Percentiles rank a stretch among this genome's conserved stretches.
Evolutionary conservation across 495 filamentous ascomycete genomes (phyloP).

Genomic region (Daldinia grandis): DNA sequence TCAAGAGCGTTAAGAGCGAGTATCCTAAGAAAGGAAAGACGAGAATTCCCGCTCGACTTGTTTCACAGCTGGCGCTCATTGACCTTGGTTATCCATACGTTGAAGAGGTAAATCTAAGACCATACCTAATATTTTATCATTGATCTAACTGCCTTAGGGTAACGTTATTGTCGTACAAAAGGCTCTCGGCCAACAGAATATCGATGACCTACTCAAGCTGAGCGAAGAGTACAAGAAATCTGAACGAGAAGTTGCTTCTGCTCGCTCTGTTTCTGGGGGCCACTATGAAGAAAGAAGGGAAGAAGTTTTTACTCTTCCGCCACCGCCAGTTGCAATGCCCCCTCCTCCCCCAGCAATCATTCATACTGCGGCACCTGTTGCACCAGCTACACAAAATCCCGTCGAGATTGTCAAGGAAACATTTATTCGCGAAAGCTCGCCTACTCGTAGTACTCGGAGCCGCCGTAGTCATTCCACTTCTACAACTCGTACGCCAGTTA

Average conservation of each 20-base stretch:
- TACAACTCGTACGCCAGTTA: conserved; percentile 40
- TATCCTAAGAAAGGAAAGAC: conserved; percentile 90
- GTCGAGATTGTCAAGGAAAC: conserved; percentile 54
- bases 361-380: conserved; percentile 51
- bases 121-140: conserved; percentile 6
- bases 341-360: conserved; percentile 46
- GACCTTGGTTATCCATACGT: conserved; percentile 86
- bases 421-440: conserved; percentile 51
- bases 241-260: conserved; percentile 51
- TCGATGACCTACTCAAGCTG: conserved; percentile 83
- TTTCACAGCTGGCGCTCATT: conserved; percentile 78
- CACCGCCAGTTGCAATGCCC: conserved; percentile 34
- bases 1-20: conserved; percentile 54
- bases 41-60: conserved; percentile 77
- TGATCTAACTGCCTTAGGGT: conserved; percentile 63
- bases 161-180: conserved; percentile 79
- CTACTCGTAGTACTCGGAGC: conserved; percentile 45
- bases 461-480: conserved; percentile 42
- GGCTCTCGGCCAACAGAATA: conserved; percentile 86
- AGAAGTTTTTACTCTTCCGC: conserved; percentile 45
- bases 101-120: conserved; percentile 71
- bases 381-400: conserved; percentile 47
- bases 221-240: conserved; percentile 74
- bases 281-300: conserved; percentile 51
- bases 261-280: conserved; percentile 49